phyloP scores from a whole-genome alignment of 495 filamentous ascomycete genomes.

The Bombardia bombarda region DNA sequence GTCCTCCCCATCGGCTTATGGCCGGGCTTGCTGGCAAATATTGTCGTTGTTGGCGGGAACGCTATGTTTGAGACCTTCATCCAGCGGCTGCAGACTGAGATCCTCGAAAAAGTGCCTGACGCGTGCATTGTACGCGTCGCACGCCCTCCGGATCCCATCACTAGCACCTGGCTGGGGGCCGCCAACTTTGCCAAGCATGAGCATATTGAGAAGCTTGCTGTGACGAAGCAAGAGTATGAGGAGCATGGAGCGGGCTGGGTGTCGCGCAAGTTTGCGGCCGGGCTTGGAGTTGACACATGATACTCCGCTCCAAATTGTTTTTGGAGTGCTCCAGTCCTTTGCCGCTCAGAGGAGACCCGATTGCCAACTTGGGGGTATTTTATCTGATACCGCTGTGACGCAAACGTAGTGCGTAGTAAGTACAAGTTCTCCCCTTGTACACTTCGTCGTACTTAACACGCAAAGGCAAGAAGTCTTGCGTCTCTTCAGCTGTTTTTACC shows the following conservation, averaged over 20 bases:
- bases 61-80: constrained; percentile 71
- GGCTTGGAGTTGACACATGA: constrained; percentile 20
- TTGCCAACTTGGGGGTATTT: too few relatives aligned
- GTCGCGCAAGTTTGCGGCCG: constrained; percentile 56
- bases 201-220: constrained; percentile 53
- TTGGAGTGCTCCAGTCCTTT: too few relatives aligned
- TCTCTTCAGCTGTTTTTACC: too few relatives aligned
- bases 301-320: too few relatives aligned
- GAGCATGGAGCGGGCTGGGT: constrained; percentile 79
- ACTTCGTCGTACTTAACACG: too few relatives aligned
- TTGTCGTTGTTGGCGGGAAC: constrained; percentile 86
- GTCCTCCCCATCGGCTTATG: constrained; percentile 68
- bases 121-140: constrained; percentile 71
- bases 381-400: too few relatives aligned
- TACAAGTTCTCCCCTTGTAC: too few relatives aligned
- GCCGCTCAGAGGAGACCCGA: too few relatives aligned
- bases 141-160: constrained; percentile 65
- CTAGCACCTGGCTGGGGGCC: constrained; percentile 78
- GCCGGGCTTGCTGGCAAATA: constrained; percentile 74
- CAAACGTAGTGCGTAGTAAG: too few relatives aligned
- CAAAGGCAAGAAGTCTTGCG: too few relatives aligned
- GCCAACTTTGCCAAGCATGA: constrained; percentile 64
- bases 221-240: constrained; percentile 83
- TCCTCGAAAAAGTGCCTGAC: constrained; percentile 64
- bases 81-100: constrained; percentile 70